Conservation (phyloP, 805 yeast species). For the Candida morakotiae region DNA sequence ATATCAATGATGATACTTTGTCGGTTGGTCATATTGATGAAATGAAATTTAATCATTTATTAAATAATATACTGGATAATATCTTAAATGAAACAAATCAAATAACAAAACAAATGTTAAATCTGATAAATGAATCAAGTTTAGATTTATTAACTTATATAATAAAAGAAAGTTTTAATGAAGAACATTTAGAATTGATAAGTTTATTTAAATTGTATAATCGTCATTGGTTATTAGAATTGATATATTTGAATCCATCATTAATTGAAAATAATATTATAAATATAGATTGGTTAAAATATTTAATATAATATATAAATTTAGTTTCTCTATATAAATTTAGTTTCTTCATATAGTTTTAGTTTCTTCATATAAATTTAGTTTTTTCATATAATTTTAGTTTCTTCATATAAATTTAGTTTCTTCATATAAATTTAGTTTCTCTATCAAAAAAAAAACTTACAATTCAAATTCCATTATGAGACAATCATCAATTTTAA, state of each 20-base stretch:
- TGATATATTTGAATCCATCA: constrained; percentile 38
- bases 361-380: too few relatives aligned
- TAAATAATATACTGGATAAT: constrained; percentile 18
- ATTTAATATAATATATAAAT: constrained; percentile 24
- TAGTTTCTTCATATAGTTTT: too few relatives aligned
- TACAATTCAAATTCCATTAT: neutral
- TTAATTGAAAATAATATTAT: constrained; percentile 32
- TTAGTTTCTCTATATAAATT: too few relatives aligned
- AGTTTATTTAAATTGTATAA: constrained; percentile 34
- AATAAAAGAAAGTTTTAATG: constrained; percentile 22
- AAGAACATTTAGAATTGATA: constrained; percentile 13
- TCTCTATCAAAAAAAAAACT: constrained; percentile 4
- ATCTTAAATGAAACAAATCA: constrained; percentile 15
- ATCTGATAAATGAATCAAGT: constrained; percentile 26
- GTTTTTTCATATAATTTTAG: too few relatives aligned
- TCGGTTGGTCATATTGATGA: constrained; percentile 36
- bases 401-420: too few relatives aligned
- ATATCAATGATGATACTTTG: constrained; percentile 15
- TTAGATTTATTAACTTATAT: constrained; percentile 32
- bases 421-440: too few relatives aligned
- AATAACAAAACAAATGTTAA: constrained; percentile 13
- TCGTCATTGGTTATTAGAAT: constrained; percentile 36
- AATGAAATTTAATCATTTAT: constrained; percentile 26
- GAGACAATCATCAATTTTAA: constrained; percentile 5
- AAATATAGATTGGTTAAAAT: constrained; percentile 34